Percentiles rank a stretch among this genome's conserved stretches.
Evolutionary conservation across 108 stramenopile genomes (phyloP).

Genomic region (Cyclotella choctawhatcheeana): DNA sequence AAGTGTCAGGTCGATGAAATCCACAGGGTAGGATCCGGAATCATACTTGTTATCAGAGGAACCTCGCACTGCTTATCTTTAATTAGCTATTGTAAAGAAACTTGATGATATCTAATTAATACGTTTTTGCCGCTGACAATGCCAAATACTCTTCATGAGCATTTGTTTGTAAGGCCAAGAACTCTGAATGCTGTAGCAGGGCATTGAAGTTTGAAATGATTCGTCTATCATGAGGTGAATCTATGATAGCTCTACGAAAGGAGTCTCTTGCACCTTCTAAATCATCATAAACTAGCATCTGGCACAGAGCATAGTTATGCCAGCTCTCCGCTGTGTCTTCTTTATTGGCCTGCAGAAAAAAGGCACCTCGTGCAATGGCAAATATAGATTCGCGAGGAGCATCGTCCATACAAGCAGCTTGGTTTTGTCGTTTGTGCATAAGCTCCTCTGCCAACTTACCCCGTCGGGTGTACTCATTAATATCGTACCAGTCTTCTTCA

Average conservation of each 20-base stretch:
- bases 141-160: constrained; percentile 16
- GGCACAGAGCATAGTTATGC: constrained; percentile 57
- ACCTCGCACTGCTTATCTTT: too few species aligned
- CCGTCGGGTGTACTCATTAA: constrained; percentile 39
- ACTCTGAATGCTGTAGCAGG: constrained; percentile 42
- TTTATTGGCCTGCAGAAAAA: constrained; percentile 42
- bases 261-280: constrained; percentile 36
- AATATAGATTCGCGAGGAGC: constrained; percentile 6
- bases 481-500: constrained; percentile 55
- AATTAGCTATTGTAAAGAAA: too few species aligned
- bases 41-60: too few species aligned
- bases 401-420: background rate
- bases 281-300: constrained; percentile 51
- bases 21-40: too few species aligned
- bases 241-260: constrained; percentile 39
- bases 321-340: constrained; percentile 35
- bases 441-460: constrained; percentile 26
- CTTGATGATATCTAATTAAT: too few species aligned
- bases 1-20: too few species aligned
- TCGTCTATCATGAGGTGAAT: constrained; percentile 41
- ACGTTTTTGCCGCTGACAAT: too few species aligned
- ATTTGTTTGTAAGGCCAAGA: constrained; percentile 14
- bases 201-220: constrained; percentile 54
- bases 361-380: constrained; percentile 44
- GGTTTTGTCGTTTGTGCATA: constrained; percentile 2